Evolutionary conservation across 2,329 filamentous ascomycete genomes (phyloP).

Genomic region (Penicillium palitans): DNA sequence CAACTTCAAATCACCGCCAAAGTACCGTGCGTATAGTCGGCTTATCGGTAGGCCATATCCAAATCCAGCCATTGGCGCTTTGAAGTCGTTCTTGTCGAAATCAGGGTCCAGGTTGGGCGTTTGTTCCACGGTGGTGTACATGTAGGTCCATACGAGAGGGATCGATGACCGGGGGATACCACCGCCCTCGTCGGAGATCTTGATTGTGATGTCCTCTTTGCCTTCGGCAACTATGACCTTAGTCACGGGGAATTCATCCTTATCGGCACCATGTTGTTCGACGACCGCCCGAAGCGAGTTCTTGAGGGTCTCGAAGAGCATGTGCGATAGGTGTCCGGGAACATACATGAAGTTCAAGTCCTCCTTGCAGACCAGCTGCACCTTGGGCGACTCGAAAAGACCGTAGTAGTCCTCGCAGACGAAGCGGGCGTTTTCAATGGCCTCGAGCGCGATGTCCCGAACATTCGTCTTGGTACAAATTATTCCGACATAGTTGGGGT

Average conservation of each 20-base stretch:
- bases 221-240: slow-evolving; percentile 98
- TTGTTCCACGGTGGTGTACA: slow-evolving; percentile 98
- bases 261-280: slow-evolving; percentile 90
- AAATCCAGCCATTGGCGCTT: slow-evolving; percentile 98
- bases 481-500: slow-evolving; percentile 94
- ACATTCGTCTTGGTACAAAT: slow-evolving; percentile 99
- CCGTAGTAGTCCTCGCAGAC: slow-evolving; percentile 99
- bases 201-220: slow-evolving; percentile 98
- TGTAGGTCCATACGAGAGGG: slow-evolving; percentile 99
- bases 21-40: slow-evolving; percentile 91
- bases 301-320: slow-evolving; percentile 99
- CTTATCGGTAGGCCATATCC: slow-evolving; percentile 97
- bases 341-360: slow-evolving; percentile 99
- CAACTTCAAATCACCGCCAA: slow-evolving; percentile 93
- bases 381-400: slow-evolving; percentile 91
- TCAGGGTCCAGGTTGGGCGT: slow-evolving; percentile 94
- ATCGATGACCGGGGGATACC: slow-evolving; percentile 92
- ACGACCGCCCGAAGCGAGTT: slow-evolving; percentile 97
- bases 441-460: slow-evolving; percentile 88
- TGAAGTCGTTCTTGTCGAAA: slow-evolving; percentile 99
- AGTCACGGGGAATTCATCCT: slow-evolving; percentile 92
- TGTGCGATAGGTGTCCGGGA: slow-evolving; percentile 96
- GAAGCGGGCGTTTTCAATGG: slow-evolving; percentile 98
- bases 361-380: slow-evolving; percentile 93
- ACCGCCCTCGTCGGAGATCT: slow-evolving; percentile 94